phyloP scores from a whole-genome alignment of 169 alveolate genomes.

The Cyclospora cayetanensis region DNA sequence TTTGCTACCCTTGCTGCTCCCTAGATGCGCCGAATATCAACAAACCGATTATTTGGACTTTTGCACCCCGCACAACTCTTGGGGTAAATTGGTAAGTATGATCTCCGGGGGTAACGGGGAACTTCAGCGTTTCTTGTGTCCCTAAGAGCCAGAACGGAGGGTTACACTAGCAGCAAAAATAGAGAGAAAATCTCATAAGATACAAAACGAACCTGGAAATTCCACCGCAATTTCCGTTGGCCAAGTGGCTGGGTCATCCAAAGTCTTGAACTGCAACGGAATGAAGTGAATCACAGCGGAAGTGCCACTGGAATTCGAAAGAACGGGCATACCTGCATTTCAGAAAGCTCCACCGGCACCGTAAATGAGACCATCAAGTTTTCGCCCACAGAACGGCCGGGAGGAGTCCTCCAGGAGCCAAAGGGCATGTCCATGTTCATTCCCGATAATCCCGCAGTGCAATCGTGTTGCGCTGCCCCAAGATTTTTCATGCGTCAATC shows the following conservation, averaged over 20 bases:
- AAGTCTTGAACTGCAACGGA: constrained; percentile 71
- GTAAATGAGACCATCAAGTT: constrained; percentile 77
- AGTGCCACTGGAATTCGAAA: too few species aligned
- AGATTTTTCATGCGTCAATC: too few species aligned
- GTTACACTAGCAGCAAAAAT: too few species aligned
- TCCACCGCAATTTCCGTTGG: constrained; percentile 79
- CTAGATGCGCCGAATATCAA: background rate
- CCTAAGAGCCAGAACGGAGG: background rate
- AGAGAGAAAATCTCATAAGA: too few species aligned
- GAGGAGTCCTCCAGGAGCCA: constrained; percentile 79
- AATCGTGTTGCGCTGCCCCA: constrained; percentile 76
- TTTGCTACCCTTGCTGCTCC: too few species aligned
- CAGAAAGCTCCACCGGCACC: constrained; percentile 78
- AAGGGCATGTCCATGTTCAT: constrained; percentile 79
- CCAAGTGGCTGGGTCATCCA: constrained; percentile 74
- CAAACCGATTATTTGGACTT: background rate
- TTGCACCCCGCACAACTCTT: background rate
- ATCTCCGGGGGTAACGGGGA: constrained; percentile 18
- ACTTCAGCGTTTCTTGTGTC: background rate
- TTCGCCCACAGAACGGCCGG: constrained; percentile 79
- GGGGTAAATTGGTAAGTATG: constrained; percentile 38
- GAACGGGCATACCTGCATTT: constrained; percentile 70
- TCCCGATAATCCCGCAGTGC: constrained; percentile 81
- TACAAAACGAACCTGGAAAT: constrained; percentile 67
- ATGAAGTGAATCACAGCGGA: too few species aligned